These are phyloP conservation scores for Barbarea vulgaris DNA, from an alignment of 345 rosid genomes.

Conservation along the genomic window DNA sequence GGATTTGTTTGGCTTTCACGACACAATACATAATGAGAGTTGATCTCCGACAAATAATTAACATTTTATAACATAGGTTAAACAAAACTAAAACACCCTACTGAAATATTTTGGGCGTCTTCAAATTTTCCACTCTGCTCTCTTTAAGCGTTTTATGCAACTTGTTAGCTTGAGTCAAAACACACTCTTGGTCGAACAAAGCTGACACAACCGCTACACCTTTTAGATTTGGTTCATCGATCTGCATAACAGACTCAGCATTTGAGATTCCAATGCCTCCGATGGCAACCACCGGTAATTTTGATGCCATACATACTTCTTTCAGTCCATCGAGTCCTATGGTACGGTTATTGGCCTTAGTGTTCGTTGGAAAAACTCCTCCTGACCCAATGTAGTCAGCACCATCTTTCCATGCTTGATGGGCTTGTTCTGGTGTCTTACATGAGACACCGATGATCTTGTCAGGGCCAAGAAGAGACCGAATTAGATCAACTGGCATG, in stretches of 20 bases:
- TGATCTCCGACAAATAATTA: too few species aligned
- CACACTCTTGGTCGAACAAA: slow-evolving; percentile 69
- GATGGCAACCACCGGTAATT: slow-evolving; percentile 85
- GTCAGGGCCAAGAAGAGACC: slow-evolving; percentile 83
- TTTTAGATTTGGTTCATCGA: slow-evolving; percentile 57
- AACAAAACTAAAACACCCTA: not conserved
- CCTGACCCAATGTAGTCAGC: slow-evolving; percentile 96
- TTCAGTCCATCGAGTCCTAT: slow-evolving; percentile 83
- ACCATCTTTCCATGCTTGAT: slow-evolving; percentile 82
- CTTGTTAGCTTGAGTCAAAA: slow-evolving; percentile 54
- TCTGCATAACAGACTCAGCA: slow-evolving; percentile 57
- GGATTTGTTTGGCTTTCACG: too few species aligned
- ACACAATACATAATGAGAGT: too few species aligned
- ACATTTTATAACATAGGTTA: not conserved
- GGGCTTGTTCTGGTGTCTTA: slow-evolving; percentile 82
- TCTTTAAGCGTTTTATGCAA: slow-evolving; percentile 48
- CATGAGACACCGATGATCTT: slow-evolving; percentile 89
- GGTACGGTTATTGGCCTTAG: slow-evolving; percentile 74
- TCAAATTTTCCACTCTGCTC: slow-evolving; percentile 21
- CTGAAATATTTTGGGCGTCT: not conserved
- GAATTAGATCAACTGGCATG: slow-evolving; percentile 63
- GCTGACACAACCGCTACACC: slow-evolving; percentile 88
- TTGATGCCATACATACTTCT: slow-evolving; percentile 72
- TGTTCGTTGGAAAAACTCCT: slow-evolving; percentile 76
- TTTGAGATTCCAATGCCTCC: slow-evolving; percentile 80